Evolutionary conservation across 768 basidiomycete genomes (phyloP).

Genomic region (Termitomyces sp.): DNA sequence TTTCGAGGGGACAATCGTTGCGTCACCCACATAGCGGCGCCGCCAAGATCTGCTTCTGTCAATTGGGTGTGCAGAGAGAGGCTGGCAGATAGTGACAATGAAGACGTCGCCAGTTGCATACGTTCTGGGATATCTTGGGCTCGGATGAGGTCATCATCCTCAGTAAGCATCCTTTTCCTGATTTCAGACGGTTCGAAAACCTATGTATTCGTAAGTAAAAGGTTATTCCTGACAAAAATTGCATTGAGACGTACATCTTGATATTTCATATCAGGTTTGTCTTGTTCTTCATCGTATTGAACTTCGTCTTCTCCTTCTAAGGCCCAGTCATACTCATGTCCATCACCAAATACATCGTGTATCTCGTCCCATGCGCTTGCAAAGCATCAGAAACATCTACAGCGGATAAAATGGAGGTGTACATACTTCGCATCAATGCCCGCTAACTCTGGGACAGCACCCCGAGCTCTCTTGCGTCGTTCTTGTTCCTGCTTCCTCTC

Average conservation of each 20-base stretch:
- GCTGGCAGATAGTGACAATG: conserved; percentile 65
- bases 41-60: conserved; percentile 68
- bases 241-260: conserved; percentile 59
- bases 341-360: conserved; percentile 94
- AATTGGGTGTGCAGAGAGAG: conserved; percentile 60
- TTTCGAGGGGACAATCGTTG: conserved; percentile 71
- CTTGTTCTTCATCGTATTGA: conserved; percentile 39
- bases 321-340: conserved; percentile 95
- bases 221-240: conserved; percentile 2
- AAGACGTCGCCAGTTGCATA: conserved; percentile 87
- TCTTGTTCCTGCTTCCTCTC: conserved; percentile 68
- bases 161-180: conserved; percentile 80
- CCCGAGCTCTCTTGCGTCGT: conserved; percentile 58
- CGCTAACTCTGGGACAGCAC: conserved; percentile 65
- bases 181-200: conserved; percentile 99
- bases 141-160: conserved; percentile 91
- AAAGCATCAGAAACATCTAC: conserved; percentile 5
- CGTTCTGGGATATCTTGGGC: conserved; percentile 91
- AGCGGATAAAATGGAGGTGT: neutral
- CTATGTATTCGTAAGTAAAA: conserved; percentile 34
- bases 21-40: conserved; percentile 87
- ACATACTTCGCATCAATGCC: conserved; percentile 85
- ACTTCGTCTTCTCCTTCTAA: conserved; percentile 76
- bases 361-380: conserved; percentile 92
- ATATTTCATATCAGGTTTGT: conserved; percentile 78